Evolutionary conservation across 768 basidiomycete genomes (phyloP), one percentile per base, ranked within the genome.

Genomic region (Naganishia friedmannii): DNA sequence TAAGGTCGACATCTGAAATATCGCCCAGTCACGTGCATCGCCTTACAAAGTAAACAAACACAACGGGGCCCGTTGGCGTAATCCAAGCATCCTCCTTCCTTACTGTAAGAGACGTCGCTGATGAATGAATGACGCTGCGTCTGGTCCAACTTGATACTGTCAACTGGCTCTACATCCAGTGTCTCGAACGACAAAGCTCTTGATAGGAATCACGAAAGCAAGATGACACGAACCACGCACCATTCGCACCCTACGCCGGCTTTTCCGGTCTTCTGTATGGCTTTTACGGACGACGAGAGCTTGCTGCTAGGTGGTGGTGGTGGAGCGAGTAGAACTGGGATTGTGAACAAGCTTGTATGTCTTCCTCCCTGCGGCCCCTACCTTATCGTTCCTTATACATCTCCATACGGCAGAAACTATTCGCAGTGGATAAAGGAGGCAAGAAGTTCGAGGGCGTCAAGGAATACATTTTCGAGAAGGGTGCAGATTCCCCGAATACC

Each of bases 291-390:
- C 0, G 85, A 88, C n/a, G 83, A 86, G 28, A 84, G 86, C 29
- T 82, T 98, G 23, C 84, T 94, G 1, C 84, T 95, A 7, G 95
- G 93, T 1, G 85, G 85, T 15, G 96, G 94, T 4, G 96, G 96
- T 1, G 95, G 95, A 21, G 86, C 90, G 15, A 87, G 90, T 12
- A 86, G 86, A 72, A 92, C 86, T 65, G 96, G 96, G 3, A 90
- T 99, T 71, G 91, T 92, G 84, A 99, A 99, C 83, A 92, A 92
- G 80, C 82, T 99, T 74, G 95, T 92, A 73, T 77, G 90, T 69
- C 54, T 70, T 67, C 65, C 2, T 23, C 53, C 26, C 23, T 42
- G 42, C 26, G 5, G 34, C 23, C 34, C 2, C 0, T 46, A 32
- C 15, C 21, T 29, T 56, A 3, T 32, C 31, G 17, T 3, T 7